These are phyloP conservation scores for Penicillium alfredii DNA, from an alignment of 495 filamentous ascomycete species.

Conservation along the genomic window DNA sequence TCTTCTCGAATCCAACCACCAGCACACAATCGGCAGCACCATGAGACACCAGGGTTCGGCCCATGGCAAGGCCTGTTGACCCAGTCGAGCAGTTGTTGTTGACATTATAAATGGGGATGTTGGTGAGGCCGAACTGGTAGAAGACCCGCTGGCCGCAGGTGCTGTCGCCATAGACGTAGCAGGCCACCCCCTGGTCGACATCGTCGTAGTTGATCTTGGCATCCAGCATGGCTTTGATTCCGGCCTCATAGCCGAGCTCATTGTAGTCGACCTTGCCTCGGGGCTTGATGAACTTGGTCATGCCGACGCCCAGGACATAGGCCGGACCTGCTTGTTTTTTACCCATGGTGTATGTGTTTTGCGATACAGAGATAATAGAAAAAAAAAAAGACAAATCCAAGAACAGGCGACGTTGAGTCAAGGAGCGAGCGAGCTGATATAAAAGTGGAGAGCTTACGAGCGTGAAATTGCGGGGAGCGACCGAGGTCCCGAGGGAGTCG, in stretches of 20 bases:
- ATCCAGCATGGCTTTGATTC: slow-evolving; percentile 92
- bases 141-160: slow-evolving; percentile 96
- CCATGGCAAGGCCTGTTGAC: slow-evolving; percentile 81
- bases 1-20: slow-evolving; percentile 96
- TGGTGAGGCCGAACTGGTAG: slow-evolving; percentile 97
- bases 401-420: too few species aligned
- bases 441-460: slow-evolving; percentile 6
- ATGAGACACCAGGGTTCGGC: slow-evolving; percentile 68
- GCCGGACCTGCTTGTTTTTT: slow-evolving; percentile 48
- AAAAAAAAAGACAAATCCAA: too few species aligned
- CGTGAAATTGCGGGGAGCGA: slow-evolving; percentile 18
- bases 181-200: slow-evolving; percentile 92
- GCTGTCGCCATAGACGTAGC: slow-evolving; percentile 94
- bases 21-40: slow-evolving; percentile 81
- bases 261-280: slow-evolving; percentile 66
- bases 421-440: not conserved
- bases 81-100: slow-evolving; percentile 99
- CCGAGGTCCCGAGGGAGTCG: slow-evolving; percentile 27
- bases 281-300: slow-evolving; percentile 99
- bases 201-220: slow-evolving; percentile 95
- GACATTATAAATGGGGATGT: slow-evolving; percentile 93
- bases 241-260: slow-evolving; percentile 88
- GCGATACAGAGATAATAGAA: too few species aligned
- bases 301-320: slow-evolving; percentile 95
- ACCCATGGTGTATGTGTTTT: slow-evolving; percentile 36